phyloP scores from a whole-genome alignment of 495 filamentous ascomycete genomes.

The Neurospora cerealis region DNA sequence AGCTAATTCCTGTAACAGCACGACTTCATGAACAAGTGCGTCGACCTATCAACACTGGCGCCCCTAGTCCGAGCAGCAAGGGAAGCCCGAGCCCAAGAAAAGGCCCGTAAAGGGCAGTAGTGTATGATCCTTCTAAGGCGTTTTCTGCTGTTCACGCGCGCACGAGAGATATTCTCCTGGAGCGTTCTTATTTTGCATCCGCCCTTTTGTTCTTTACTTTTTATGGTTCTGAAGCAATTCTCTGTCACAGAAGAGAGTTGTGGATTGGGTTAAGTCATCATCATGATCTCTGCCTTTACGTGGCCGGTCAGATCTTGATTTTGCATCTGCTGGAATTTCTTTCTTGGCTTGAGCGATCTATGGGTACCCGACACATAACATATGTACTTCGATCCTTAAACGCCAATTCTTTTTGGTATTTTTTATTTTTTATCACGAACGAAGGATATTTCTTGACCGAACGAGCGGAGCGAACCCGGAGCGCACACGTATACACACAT shows the following conservation, averaged over 20 bases:
- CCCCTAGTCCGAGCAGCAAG: conserved; percentile 84
- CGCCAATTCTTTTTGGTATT: not conserved
- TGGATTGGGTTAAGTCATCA: not conserved
- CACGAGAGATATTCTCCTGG: not conserved
- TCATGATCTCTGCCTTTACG: not conserved
- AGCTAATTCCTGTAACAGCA: conserved; percentile 47
- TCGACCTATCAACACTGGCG: conserved; percentile 49
- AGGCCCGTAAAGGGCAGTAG: conserved; percentile 52
- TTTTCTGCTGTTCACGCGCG: not conserved
- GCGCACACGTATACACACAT: not conserved
- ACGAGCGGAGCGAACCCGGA: not conserved
- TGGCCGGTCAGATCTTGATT: not conserved
- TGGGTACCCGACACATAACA: not conserved
- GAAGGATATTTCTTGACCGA: not conserved
- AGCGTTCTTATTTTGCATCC: not conserved
- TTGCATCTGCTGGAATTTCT: not conserved
- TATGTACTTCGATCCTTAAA: not conserved
- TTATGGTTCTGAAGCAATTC: not conserved
- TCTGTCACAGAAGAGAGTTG: not conserved
- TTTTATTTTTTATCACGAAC: not conserved
- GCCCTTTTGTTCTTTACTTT: not conserved
- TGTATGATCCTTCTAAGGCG: not conserved
- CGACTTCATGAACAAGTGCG: conserved; percentile 80
- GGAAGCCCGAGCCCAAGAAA: conserved; percentile 73
- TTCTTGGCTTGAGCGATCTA: not conserved